Evolutionary conservation across 805 yeast genomes (phyloP).

Genomic region (Lachancea mirantina): DNA sequence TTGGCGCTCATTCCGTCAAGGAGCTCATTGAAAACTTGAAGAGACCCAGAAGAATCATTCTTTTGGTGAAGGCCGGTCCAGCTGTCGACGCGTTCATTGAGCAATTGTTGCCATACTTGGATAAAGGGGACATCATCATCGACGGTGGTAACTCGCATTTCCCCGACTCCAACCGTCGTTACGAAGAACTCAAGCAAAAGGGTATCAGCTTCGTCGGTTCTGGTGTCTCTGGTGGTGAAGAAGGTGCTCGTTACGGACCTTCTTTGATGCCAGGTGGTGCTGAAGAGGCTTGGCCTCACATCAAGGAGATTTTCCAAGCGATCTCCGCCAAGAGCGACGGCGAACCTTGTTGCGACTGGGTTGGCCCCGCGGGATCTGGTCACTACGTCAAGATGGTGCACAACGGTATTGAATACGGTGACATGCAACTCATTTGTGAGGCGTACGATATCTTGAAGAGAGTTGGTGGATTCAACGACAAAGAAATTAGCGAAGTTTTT

Average conservation of each 20-base stretch:
- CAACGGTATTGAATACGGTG: conserved; percentile 99
- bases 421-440: conserved; percentile 98
- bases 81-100: conserved; percentile 90
- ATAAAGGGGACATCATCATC: conserved; percentile 94
- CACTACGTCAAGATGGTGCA: conserved; percentile 99
- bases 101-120: conserved; percentile 84
- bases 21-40: conserved; percentile 84
- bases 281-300: conserved; percentile 97
- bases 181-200: conserved; percentile 75
- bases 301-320: conserved; percentile 92
- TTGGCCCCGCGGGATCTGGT: conserved; percentile 98
- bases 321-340: conserved; percentile 95
- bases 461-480: conserved; percentile 81
- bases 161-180: conserved; percentile 98
- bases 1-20: conserved; percentile 89
- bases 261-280: conserved; percentile 99
- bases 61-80: conserved; percentile 92
- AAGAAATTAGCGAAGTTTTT: conserved; percentile 90
- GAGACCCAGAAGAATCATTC: conserved; percentile 93
- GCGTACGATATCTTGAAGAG: conserved; percentile 95
- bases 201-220: conserved; percentile 94
- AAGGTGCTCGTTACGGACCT: conserved; percentile 99
- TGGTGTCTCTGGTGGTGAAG: conserved; percentile 99
- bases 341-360: conserved; percentile 99
- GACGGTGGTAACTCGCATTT: conserved; percentile 99